Conservation (phyloP, 352 stramenopile species). For the Phytophthora syringae region DNA sequence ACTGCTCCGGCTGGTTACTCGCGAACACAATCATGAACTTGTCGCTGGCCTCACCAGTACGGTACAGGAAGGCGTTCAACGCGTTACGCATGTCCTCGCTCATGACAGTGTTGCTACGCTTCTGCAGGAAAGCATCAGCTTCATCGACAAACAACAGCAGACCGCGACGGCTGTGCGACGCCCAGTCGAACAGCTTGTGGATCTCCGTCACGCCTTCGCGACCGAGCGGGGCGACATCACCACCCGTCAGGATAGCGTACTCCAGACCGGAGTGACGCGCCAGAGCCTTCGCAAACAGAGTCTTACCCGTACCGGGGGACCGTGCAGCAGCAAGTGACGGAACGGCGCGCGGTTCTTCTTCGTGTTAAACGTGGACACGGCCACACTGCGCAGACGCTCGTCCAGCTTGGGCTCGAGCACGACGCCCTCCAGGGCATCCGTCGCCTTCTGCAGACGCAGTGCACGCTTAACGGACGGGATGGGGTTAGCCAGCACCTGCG, state of each 20-base stretch:
- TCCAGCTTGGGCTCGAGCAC: constrained; percentile 96
- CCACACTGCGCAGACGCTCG: constrained; percentile 94
- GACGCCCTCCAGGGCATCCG: constrained; percentile 95
- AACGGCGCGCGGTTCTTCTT: constrained; percentile 99
- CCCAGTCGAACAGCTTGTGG: constrained; percentile 99
- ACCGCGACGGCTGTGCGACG: constrained; percentile 94
- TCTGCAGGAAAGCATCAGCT: constrained; percentile 99
- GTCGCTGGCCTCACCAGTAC: constrained; percentile 97
- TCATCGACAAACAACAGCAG: constrained; percentile 99
- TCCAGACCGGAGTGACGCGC: constrained; percentile 97
- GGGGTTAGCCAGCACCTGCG: constrained; percentile 87
- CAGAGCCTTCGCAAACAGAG: constrained; percentile 98
- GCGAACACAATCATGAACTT: constrained; percentile 99
- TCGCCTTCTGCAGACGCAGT: constrained; percentile 88
- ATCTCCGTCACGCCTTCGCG: constrained; percentile 98
- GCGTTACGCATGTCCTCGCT: constrained; percentile 99
- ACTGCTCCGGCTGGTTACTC: constrained; percentile 98
- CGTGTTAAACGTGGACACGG: constrained; percentile 97
- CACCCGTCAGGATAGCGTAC: constrained; percentile 98
- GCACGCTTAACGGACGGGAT: constrained; percentile 90
- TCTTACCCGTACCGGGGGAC: constrained; percentile 98
- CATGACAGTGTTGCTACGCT: constrained; percentile 93
- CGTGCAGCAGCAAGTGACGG: constrained; percentile 98
- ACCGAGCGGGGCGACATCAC: constrained; percentile 98
- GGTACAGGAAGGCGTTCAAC: constrained; percentile 99